These are phyloP conservation scores for Yarrowia phangngaensis DNA, from an alignment of 805 yeast genomes.

Conservation along the genomic window DNA sequence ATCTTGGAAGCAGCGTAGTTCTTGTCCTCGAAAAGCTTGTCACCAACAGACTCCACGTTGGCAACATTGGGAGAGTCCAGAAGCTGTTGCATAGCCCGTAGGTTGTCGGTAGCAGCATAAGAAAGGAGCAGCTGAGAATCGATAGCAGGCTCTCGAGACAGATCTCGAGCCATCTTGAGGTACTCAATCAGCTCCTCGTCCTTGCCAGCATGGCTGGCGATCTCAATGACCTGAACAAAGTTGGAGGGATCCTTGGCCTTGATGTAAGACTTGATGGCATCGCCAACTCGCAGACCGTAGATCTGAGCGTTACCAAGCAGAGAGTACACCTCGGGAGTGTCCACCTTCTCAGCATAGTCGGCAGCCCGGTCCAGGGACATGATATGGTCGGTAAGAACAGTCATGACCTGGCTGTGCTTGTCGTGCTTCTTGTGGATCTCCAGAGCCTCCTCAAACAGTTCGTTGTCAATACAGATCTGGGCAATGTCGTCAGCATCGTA, in stretches of 20 bases:
- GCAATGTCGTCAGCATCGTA: slow-evolving; percentile 94
- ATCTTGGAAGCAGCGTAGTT: slow-evolving; percentile 92
- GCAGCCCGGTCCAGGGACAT: slow-evolving; percentile 95
- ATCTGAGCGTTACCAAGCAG: slow-evolving; percentile 95
- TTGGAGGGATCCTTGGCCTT: slow-evolving; percentile 88
- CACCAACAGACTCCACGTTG: slow-evolving; percentile 87
- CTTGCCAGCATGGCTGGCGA: slow-evolving; percentile 92
- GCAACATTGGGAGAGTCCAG: slow-evolving; percentile 89
- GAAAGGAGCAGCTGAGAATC: slow-evolving; percentile 90
- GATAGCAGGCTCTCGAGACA: slow-evolving; percentile 83
- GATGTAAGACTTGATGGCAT: slow-evolving; percentile 86
- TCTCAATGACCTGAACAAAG: slow-evolving; percentile 87
- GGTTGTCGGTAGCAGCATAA: slow-evolving; percentile 72
- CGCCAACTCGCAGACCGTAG: slow-evolving; percentile 86
- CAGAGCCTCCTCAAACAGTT: slow-evolving; percentile 87
- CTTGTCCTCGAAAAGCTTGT: slow-evolving; percentile 71
- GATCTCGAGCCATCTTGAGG: slow-evolving; percentile 85
- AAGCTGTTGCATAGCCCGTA: slow-evolving; percentile 78
- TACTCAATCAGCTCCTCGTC: slow-evolving; percentile 87
- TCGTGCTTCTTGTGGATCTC: slow-evolving; percentile 86
- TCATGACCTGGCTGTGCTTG: slow-evolving; percentile 72
- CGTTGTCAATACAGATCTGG: slow-evolving; percentile 82
- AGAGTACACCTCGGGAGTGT: slow-evolving; percentile 84
- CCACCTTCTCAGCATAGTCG: slow-evolving; percentile 84
- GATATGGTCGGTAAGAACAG: slow-evolving; percentile 85